Base-by-base conservation (phyloP, 768 basidiomycete genomes). In the Termitomyces eurrhizus region DNA sequence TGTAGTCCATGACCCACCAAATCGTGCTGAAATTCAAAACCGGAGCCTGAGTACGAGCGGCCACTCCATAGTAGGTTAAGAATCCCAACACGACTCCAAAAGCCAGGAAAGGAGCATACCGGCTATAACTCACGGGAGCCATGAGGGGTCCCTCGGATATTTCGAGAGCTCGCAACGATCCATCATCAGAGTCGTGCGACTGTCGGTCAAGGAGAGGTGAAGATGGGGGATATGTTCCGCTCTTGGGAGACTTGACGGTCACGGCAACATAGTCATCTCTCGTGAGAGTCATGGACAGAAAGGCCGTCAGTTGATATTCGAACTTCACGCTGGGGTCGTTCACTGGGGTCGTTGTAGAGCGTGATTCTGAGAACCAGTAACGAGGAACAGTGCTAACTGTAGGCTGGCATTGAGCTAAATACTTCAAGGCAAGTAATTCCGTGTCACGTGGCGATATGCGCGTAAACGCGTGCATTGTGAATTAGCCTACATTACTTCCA, bases 151-250 rank as follows among this genome's bases (percentile, higher is more conserved):
- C 88, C 56, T 91, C 85, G 0, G 86, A 81, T 56, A 92, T 75
- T 73, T 95, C 93, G 29, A 95, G 78, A 32, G 89, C 88, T 58
- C 90, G 83, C 57, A 95, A 75, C 16, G 90, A 92, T 57, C 87
- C 85, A 46, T 65, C 61, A 32, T 84, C 80, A 1, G 92, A 93
- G 59, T 87, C 89, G 61, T 76, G 72, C 63, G 81, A 75, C 71
- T 79, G 68, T 72, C 75, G 73, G 68, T 79, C 73, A 33, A 56
- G 41, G 42, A 69, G 67, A 54, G 73, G 65, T 63, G 78, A 68
- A 44, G 75, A 74, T 16, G 77, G 68, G 36, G 75, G 75, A 57
- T 76, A 79, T 52, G 70, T 69, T 56, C 67, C 63, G 65, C 66
- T 69, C 58, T 71, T 51, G 45, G 80, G 77, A 46, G 80, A 78